Percentiles rank a stretch among this genome's conserved stretches.
Conservation (phyloP, 176 grass and related monocot species). For the Ampelocalamus luodianensis region DNA sequence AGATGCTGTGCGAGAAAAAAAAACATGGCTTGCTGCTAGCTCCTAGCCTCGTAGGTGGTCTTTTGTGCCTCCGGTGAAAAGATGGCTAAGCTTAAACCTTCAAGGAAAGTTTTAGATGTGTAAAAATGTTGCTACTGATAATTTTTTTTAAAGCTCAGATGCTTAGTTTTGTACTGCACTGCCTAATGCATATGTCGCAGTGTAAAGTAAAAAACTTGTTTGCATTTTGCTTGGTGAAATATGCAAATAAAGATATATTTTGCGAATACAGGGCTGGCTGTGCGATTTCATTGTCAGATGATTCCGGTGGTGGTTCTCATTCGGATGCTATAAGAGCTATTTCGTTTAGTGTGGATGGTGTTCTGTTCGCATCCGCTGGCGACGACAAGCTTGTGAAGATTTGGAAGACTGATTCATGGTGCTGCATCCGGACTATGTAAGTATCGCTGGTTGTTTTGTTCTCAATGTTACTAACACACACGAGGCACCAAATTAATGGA, state of each 20-base stretch:
- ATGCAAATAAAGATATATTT: background rate
- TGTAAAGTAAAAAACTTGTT: background rate
- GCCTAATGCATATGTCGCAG: background rate
- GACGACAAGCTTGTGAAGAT: slow-evolving; percentile 93
- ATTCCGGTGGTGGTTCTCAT: slow-evolving; percentile 58
- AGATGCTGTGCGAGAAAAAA: background rate
- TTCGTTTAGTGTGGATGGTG: slow-evolving; percentile 57
- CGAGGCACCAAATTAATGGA: background rate
- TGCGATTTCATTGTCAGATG: slow-evolving; percentile 53
- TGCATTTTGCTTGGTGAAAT: background rate
- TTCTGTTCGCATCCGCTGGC: slow-evolving; percentile 73
- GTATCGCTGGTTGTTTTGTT: background rate
- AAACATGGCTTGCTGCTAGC: background rate
- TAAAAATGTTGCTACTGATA: background rate
- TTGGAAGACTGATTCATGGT: slow-evolving; percentile 76
- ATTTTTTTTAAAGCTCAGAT: background rate
- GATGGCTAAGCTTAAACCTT: background rate
- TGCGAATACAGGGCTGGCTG: slow-evolving; percentile 48
- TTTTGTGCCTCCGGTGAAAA: background rate
- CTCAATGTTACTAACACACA: background rate
- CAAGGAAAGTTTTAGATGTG: background rate
- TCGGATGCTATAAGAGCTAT: slow-evolving; percentile 76
- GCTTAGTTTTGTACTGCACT: background rate
- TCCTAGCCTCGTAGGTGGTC: background rate
- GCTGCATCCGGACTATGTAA: slow-evolving; percentile 75